Evolutionary conservation across 2,329 filamentous ascomycete species (phyloP).

Genomic region (Fusarium neocosmosporiellum): DNA sequence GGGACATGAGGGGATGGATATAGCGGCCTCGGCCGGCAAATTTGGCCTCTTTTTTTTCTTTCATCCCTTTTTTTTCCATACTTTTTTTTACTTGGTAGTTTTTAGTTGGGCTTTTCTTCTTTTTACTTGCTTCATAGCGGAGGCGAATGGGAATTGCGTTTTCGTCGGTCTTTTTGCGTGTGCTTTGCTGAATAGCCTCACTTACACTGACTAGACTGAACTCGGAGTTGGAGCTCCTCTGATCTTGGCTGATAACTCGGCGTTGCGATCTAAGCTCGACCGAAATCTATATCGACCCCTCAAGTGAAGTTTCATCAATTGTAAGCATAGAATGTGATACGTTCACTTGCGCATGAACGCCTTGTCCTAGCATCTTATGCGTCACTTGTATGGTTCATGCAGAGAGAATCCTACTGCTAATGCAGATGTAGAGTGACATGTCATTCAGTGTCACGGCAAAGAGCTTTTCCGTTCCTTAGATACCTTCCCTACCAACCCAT

Average conservation of each 20-base stretch:
- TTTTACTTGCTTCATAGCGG: constrained; percentile 47
- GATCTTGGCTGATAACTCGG: neutral
- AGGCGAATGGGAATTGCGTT: constrained; percentile 47
- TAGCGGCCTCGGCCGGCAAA: constrained; percentile 11
- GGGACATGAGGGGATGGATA: constrained; percentile 18
- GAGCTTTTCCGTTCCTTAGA: constrained; percentile 7
- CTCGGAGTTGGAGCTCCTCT: neutral
- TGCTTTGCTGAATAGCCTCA: neutral
- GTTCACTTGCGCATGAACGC: neutral
- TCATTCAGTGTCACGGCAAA: neutral
- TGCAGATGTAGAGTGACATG: neutral
- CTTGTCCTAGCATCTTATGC: neutral
- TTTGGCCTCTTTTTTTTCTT: neutral
- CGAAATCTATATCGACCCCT: neutral
- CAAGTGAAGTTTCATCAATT: neutral
- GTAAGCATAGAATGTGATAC: neutral
- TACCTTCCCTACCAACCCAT: neutral
- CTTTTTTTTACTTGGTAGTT: constrained; percentile 33
- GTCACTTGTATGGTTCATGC: neutral
- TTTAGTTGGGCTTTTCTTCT: constrained; percentile 24
- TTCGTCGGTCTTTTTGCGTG: constrained; percentile 10
- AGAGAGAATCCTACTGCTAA: neutral
- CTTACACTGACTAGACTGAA: neutral
- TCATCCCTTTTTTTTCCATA: constrained; percentile 36
- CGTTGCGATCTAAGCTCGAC: neutral